Evolutionary conservation across 202 grass and related monocot species (phyloP).

Genomic region (Zizania palustris): DNA sequence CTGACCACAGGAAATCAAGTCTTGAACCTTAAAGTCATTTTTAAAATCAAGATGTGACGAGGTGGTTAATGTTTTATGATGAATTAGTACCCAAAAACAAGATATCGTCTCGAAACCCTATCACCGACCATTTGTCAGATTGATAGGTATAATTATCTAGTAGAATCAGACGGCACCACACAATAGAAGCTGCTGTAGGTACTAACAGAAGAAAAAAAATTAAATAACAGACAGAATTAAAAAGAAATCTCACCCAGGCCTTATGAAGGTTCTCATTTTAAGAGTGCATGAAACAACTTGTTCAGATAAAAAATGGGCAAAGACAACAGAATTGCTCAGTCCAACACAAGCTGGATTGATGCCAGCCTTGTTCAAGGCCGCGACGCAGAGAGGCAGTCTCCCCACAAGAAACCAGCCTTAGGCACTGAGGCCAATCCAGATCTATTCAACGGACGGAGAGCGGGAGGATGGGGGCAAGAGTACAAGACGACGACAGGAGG

Average conservation of each 20-base stretch:
- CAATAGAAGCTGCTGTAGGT: background rate
- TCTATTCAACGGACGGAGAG: constrained; percentile 26
- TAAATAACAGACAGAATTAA: constrained; percentile 6
- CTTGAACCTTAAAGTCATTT: background rate
- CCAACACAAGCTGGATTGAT: constrained; percentile 6
- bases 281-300: constrained; percentile 6
- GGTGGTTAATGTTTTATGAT: background rate
- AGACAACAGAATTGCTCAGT: constrained; percentile 17
- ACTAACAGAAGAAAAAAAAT: background rate
- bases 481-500: background rate
- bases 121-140: background rate
- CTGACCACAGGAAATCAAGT: background rate
- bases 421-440: constrained; percentile 14
- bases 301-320: background rate
- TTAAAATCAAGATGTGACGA: background rate
- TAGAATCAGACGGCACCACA: background rate
- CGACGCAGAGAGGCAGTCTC: background rate
- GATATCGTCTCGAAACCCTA: background rate
- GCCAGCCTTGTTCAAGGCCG: background rate
- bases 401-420: background rate
- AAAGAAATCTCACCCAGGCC: background rate
- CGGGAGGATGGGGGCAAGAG: background rate
- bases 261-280: background rate
- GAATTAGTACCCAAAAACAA: background rate
- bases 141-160: background rate